Evolutionary conservation across 352 stramenopile genomes (phyloP), one percentile per base, ranked within the genome.

Genomic region (Globisporangium irregulare): DNA sequence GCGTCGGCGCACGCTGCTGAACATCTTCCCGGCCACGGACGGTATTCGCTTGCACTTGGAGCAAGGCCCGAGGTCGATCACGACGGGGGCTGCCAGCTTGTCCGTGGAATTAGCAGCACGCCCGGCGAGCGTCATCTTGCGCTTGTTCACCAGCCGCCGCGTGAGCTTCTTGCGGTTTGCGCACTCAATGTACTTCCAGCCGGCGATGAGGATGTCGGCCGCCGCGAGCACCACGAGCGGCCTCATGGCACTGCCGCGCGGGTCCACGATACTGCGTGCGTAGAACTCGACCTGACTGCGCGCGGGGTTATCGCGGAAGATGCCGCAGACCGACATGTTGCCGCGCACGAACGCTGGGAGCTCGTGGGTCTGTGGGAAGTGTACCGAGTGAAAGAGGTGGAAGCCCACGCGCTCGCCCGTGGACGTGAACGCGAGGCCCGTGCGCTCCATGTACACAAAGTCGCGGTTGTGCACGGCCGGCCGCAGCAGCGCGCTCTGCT

Each of bases 401-500:
- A 77, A 79, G 32, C 76, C 76, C 4, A 79, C 62, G 5, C 72
- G 63, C 24, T 83, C 76, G 14, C 74, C 74, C 2, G 60, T 76
- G 4, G 71, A 68, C 10, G 74, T 57, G 27, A 7, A 61, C 38
- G 68, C 63, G 60, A 77, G 74, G 36, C 72, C 72, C 0, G 68
- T 81, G 9, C 66, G 69, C 34, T 83, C 76, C 3, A 81, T 59
- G 68, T 78, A 80, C 6, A 83, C 74, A 65, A 81, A 83, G 73
- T 83, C 76, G 5, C 76, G 76, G 69, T 78, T 79, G 29, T 74
- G 69, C 4, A 76, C 53, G 38, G 76, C 24, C 12, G 55, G 8
- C 14, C 62, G 34, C 10, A 36, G 25, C n/a, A 46, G 22, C 4
- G 27, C 12, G 14, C 8, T 62, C 64, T 38, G 38, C 9, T 59